Percentiles rank a stretch among this genome's conserved stretches.
Conservation (phyloP, 1,284 basidiomycete genomes). For the Malassezia obtusa region DNA sequence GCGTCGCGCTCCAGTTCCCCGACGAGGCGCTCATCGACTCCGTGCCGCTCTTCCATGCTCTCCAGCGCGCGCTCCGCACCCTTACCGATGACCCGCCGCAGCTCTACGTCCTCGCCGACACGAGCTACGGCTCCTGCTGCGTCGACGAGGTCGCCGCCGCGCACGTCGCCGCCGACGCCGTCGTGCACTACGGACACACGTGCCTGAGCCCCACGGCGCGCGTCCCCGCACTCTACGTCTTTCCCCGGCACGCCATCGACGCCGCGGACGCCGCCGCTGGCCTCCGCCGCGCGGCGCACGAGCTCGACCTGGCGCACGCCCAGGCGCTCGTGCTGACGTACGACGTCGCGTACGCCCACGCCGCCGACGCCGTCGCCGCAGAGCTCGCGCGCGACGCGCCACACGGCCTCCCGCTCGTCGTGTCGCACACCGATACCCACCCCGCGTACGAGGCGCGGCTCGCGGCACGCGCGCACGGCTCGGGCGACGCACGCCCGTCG, state of each 20-base stretch:
- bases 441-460: slow-evolving; percentile 21
- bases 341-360: slow-evolving; percentile 67
- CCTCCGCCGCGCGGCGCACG: slow-evolving; percentile 15
- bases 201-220: slow-evolving; percentile 76
- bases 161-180: slow-evolving; percentile 79
- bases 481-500: neutral
- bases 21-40: slow-evolving; percentile 82
- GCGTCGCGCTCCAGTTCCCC: slow-evolving; percentile 76
- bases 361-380: slow-evolving; percentile 20
- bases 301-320: slow-evolving; percentile 3
- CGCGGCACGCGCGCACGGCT: neutral
- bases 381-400: slow-evolving; percentile 46
- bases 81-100: slow-evolving; percentile 43
- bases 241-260: slow-evolving; percentile 58
- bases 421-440: slow-evolving; percentile 29
- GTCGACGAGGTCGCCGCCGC: slow-evolving; percentile 92
- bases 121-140: slow-evolving; percentile 95
- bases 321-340: slow-evolving; percentile 58
- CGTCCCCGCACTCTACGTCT: slow-evolving; percentile 73
- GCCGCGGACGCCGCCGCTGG: slow-evolving; percentile 47
- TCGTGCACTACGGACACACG: slow-evolving; percentile 93
- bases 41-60: slow-evolving; percentile 61
- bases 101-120: slow-evolving; percentile 86
- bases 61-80: slow-evolving; percentile 57
- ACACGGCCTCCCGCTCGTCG: slow-evolving; percentile 19